Conservation (phyloP, 805 yeast species). For the Candida patagonica region DNA sequence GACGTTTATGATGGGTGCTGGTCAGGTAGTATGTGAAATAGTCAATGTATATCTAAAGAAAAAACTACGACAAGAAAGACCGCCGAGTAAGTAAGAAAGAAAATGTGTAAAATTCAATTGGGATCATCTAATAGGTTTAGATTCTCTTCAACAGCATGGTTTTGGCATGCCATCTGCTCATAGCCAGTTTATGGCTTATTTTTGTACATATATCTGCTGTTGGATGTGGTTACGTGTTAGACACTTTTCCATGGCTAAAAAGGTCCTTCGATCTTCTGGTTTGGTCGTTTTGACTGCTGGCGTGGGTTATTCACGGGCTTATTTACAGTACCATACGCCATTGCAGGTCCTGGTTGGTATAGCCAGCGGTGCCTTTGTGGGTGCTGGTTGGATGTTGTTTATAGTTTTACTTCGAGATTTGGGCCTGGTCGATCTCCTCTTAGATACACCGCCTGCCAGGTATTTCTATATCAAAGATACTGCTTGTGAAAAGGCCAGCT, state of each 20-base stretch:
- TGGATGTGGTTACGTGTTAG: conserved; percentile 27
- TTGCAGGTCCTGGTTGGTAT: conserved; percentile 71
- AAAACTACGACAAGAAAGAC: conserved; percentile 63
- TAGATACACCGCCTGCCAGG: conserved; percentile 47
- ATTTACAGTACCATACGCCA: conserved; percentile 65
- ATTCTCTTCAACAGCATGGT: conserved; percentile 32
- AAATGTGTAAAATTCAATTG: neutral
- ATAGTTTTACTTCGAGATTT: conserved; percentile 49
- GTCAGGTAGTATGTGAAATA: conserved; percentile 73
- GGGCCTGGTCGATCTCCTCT: conserved; percentile 59
- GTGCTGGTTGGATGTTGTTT: conserved; percentile 45
- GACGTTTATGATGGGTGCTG: conserved; percentile 72
- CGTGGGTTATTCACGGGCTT: conserved; percentile 64
- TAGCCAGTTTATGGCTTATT: conserved; percentile 89
- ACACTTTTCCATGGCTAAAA: conserved; percentile 22
- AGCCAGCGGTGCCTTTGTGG: conserved; percentile 50
- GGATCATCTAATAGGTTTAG: neutral
- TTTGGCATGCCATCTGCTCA: conserved; percentile 98
- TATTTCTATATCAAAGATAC: conserved; percentile 31
- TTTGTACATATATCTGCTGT: conserved; percentile 31
- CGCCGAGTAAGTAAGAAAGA: conserved; percentile 29
- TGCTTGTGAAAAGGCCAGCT: conserved; percentile 24
- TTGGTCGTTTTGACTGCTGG: conserved; percentile 25
- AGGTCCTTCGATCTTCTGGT: conserved; percentile 18
- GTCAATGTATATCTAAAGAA: conserved; percentile 61